Percentiles rank a stretch among this genome's conserved stretches.
Conservation (phyloP, 2,329 filamentous ascomycete genomes). For the Dendrostoma leiphaemia region DNA sequence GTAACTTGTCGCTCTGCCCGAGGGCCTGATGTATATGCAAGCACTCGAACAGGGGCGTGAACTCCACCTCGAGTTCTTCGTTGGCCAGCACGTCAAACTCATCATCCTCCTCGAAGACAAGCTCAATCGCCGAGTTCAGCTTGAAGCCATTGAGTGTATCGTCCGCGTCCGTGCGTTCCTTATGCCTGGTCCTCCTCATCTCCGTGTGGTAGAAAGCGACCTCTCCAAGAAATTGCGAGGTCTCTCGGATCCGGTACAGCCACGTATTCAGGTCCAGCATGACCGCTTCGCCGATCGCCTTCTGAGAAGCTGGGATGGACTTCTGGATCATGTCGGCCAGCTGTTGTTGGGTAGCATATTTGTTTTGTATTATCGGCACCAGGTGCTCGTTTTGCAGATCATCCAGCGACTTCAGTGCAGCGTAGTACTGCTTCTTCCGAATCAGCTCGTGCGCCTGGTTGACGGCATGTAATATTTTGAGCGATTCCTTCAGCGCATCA, state of each 20-base stretch:
- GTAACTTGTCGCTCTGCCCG: slow-evolving; percentile 88
- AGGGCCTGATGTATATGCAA: slow-evolving; percentile 95
- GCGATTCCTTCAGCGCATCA: slow-evolving; percentile 82
- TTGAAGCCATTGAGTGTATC: slow-evolving; percentile 79
- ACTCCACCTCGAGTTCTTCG: slow-evolving; percentile 91
- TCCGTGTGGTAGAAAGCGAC: slow-evolving; percentile 97
- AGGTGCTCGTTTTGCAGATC: slow-evolving; percentile 96
- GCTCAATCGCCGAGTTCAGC: slow-evolving; percentile 91
- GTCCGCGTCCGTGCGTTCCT: slow-evolving; percentile 75
- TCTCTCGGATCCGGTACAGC: slow-evolving; percentile 92
- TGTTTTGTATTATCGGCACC: slow-evolving; percentile 66
- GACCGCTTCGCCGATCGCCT: slow-evolving; percentile 90
- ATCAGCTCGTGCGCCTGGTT: slow-evolving; percentile 94
- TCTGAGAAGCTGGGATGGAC: slow-evolving; percentile 89
- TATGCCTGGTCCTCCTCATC: slow-evolving; percentile 76
- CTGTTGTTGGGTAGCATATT: slow-evolving; percentile 91
- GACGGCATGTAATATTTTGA: slow-evolving; percentile 87
- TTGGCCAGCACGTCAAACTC: slow-evolving; percentile 96
- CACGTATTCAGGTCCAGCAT: slow-evolving; percentile 97
- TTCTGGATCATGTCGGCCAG: slow-evolving; percentile 95
- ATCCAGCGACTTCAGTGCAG: slow-evolving; percentile 87
- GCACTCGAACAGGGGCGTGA: slow-evolving; percentile 90
- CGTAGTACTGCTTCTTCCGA: slow-evolving; percentile 92
- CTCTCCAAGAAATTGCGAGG: slow-evolving; percentile 92
- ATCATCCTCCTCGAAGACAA: slow-evolving; percentile 91